Conservation (phyloP, 2,329 filamentous ascomycete species). For the Diaporthe destruens region DNA sequence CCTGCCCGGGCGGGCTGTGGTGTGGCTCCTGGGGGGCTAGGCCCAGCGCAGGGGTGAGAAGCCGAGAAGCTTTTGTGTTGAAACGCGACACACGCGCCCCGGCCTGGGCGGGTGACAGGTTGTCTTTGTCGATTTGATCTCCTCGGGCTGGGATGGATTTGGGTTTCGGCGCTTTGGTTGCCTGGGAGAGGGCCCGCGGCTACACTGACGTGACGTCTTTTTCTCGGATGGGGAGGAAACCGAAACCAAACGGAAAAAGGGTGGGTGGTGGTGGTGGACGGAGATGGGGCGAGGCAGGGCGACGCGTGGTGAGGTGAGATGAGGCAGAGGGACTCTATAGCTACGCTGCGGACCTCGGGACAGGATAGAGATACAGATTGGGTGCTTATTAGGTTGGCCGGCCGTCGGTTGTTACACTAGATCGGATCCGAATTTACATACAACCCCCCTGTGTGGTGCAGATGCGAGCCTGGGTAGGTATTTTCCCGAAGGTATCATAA, state of each 20-base stretch:
- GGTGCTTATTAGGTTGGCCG: no score
- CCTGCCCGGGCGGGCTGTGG: no score
- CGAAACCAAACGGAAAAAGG: no score
- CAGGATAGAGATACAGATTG: background rate
- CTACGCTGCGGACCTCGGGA: no score
- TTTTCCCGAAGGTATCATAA: conserved; percentile 14
- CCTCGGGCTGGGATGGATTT: background rate
- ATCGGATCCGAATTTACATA: conserved; percentile 5
- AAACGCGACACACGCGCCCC: conserved; percentile 20
- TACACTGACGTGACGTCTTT: background rate
- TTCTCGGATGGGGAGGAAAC: background rate
- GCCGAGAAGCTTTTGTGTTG: conserved; percentile 29
- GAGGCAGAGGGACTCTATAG: background rate
- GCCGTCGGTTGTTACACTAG: background rate
- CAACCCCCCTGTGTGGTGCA: background rate
- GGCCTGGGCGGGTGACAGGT: no score
- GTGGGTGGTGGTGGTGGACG: background rate
- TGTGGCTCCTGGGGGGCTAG: background rate
- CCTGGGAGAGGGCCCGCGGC: no score
- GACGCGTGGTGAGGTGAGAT: background rate
- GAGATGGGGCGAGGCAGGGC: background rate
- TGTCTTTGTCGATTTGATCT: conserved; percentile 1
- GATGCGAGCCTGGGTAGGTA: background rate
- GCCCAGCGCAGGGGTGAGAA: conserved; percentile 14
- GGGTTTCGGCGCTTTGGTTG: background rate